Conservation (phyloP, 83 land plant species). For the Thuja plicata region DNA sequence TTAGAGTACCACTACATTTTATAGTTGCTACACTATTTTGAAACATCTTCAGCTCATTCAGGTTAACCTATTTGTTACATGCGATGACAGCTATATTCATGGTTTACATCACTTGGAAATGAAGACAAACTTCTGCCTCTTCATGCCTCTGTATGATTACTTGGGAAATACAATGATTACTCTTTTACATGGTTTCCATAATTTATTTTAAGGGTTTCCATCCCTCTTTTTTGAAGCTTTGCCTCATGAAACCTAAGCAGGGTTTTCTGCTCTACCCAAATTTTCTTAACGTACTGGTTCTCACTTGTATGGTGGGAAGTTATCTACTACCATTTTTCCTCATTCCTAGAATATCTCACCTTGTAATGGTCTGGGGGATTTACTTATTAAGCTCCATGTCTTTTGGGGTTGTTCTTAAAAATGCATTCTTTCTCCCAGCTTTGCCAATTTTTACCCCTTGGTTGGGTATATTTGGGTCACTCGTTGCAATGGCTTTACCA, state of each 20-base stretch:
- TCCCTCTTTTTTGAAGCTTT: constrained; percentile 55
- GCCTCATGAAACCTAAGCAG: constrained; percentile 54
- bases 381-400: constrained; percentile 75
- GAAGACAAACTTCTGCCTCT: constrained; percentile 85
- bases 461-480: too few relatives aligned
- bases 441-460: too few relatives aligned
- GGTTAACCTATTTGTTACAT: not conserved
- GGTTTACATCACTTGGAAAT: constrained; percentile 70
- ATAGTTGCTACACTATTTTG: too few relatives aligned
- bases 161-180: constrained; percentile 61
- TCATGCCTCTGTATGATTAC: constrained; percentile 87
- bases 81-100: constrained; percentile 71
- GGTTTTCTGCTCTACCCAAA: constrained; percentile 31
- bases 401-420: too few relatives aligned
- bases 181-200: constrained; percentile 55
- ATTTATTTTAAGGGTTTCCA: constrained; percentile 35
- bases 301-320: too few relatives aligned
- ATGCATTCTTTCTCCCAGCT: too few relatives aligned
- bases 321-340: too few relatives aligned
- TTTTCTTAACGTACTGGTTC: too few relatives aligned
- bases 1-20: too few relatives aligned
- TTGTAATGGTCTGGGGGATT: constrained; percentile 85
- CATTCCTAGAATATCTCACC: constrained; percentile 85
- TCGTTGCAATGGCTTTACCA: too few relatives aligned
- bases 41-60: too few relatives aligned